Percentiles rank a stretch among this genome's conserved stretches.
phyloP scores from a whole-genome alignment of 2,329 filamentous ascomycete species.

The Fusarium anguioides region DNA sequence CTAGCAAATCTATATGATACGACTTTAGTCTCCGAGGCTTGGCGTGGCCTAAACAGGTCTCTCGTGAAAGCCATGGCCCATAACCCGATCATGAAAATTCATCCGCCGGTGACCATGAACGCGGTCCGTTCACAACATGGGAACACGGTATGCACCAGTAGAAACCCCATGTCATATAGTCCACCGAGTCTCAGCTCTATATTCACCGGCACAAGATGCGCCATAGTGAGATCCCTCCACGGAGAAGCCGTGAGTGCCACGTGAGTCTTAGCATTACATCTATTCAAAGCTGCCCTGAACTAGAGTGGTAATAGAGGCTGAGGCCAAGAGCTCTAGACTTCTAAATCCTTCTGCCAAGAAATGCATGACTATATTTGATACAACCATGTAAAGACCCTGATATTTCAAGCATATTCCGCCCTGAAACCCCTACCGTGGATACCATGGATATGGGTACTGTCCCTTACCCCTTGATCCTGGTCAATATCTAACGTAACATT shows the following conservation, averaged over 20 bases:
- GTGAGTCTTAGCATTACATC: neutral
- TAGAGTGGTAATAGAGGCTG: constrained; percentile 12
- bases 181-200: neutral
- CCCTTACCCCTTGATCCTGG: constrained; percentile 11
- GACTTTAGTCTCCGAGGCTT: constrained; percentile 17
- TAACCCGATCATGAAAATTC: no score
- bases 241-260: constrained; percentile 12
- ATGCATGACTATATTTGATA: neutral
- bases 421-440: constrained; percentile 6
- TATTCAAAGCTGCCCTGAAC: no score
- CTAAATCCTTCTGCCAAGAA: neutral
- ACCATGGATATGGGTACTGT: no score
- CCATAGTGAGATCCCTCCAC: constrained; percentile 18
- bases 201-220: constrained; percentile 15
- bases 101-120: neutral
- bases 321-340: neutral
- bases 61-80: neutral
- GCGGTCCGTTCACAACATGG: neutral
- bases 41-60: constrained; percentile 38
- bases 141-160: neutral
- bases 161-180: neutral
- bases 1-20: constrained; percentile 10
- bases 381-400: neutral
- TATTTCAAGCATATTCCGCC: neutral
- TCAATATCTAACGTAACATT: neutral